Evolutionary conservation across 345 rosid genomes (phyloP), one percentile per base, ranked within the genome.

Genomic region (Atalantia buxifolia): DNA sequence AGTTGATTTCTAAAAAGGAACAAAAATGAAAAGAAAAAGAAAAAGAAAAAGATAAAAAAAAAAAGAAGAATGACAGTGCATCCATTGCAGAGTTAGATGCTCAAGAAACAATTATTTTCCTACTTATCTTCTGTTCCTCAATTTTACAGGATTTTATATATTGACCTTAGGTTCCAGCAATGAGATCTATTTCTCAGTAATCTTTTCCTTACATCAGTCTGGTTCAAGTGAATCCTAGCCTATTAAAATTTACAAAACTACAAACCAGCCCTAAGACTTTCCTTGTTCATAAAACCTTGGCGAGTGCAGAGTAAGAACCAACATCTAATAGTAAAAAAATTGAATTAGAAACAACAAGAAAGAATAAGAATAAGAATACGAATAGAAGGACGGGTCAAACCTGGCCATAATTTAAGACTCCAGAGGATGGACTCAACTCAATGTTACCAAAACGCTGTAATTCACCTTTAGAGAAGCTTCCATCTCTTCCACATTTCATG

Each of bases 381-480:
- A 36, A 38, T 36, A 66, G 21, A 7, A 48, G 38, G 21, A 62
- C 1, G 57, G 28, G 73, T 59, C 78, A 55, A 81, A 95, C 99
- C 97, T 96, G 98, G 79, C 97, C 98, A 88, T 93, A 96, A 79
- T 94, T 96, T 80, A 96, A 85, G 18, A 96, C 93, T 31, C 94
- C 97, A 45, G 99, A 91, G 9, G 97, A 92, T 12, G 98, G 99
- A 81, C 79, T 91, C 81, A 96, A 70, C 82, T 93, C 97, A 81
- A 93, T 92, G 88, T 92, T 93, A 62, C 97, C 98, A 83, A 89
- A 95, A 56, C 90, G 89, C 83, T 84, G 91, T 69, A 95, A 69
- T 82, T 85, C 92, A 35, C 98, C 97, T 35, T 87, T 83, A 2
- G 95, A 78, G 79, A 89, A 96, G 38, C 70, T 89, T 1, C 92